Conservation (phyloP, 768 basidiomycete species). For the Mycena leptocephala region DNA sequence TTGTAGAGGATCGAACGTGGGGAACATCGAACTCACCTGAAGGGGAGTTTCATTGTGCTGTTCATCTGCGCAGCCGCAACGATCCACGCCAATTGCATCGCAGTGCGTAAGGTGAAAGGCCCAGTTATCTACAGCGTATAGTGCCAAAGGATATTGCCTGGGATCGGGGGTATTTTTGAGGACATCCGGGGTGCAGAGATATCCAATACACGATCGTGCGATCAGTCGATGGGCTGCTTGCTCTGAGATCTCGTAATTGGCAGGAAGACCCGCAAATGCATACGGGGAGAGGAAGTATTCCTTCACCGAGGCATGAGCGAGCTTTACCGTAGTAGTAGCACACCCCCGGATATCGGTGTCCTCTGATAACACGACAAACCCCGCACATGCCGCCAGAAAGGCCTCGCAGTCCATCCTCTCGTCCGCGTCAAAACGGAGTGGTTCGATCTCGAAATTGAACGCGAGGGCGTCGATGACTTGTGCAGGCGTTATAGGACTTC, state of each 20-base stretch:
- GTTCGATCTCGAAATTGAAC: constrained; percentile 29
- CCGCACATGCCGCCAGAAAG: neutral
- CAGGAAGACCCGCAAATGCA: neutral
- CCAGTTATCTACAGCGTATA: neutral
- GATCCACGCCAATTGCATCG: neutral
- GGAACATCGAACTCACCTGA: too few species aligned
- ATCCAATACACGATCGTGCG: neutral
- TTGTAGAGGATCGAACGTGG: too few species aligned
- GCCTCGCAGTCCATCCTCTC: neutral
- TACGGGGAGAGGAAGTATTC: neutral
- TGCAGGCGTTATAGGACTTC: constrained; percentile 33
- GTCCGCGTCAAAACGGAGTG: constrained; percentile 22
- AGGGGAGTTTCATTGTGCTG: too few species aligned
- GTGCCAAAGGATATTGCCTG: neutral
- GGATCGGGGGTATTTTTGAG: neutral
- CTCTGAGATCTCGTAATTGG: neutral
- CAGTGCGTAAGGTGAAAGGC: neutral
- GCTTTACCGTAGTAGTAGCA: neutral
- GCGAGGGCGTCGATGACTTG: constrained; percentile 42
- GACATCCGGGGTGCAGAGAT: neutral
- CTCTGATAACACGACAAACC: neutral
- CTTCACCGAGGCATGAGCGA: neutral
- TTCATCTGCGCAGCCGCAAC: too few species aligned
- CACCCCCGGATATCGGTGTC: neutral
- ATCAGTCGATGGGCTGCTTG: neutral